phyloP scores from a whole-genome alignment of 2,329 filamentous ascomycete species.

The Neofusicoccum ribis region DNA sequence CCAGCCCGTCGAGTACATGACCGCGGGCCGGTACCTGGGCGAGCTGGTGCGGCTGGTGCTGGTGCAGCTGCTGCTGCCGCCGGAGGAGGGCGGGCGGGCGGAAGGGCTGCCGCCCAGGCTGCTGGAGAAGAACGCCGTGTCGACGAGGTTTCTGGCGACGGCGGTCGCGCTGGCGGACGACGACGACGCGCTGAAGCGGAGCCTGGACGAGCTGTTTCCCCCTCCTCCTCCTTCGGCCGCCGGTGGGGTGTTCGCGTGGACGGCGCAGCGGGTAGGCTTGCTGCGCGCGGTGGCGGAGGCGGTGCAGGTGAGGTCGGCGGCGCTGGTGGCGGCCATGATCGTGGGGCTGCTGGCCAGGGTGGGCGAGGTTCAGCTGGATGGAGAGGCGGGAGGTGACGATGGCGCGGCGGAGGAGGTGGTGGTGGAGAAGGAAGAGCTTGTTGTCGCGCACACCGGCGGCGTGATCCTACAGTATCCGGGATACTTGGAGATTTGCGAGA shows the following conservation, averaged over 20 bases:
- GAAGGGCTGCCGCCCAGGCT: constrained; percentile 55
- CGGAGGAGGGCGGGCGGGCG: constrained; percentile 10
- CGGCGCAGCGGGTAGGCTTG: constrained; percentile 56
- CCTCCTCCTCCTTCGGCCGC: constrained; percentile 41
- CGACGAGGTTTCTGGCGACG: constrained; percentile 72
- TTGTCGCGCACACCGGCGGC: constrained; percentile 77
- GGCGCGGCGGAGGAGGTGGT: neutral
- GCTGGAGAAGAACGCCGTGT: constrained; percentile 61
- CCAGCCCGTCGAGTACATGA: constrained; percentile 84
- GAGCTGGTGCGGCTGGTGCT: constrained; percentile 73
- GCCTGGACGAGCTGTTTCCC: constrained; percentile 23
- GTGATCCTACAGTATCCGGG: constrained; percentile 79
- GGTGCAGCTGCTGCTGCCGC: constrained; percentile 61
- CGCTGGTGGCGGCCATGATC: constrained; percentile 71
- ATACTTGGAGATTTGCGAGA: constrained; percentile 69
- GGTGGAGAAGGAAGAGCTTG: constrained; percentile 62
- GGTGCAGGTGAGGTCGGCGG: constrained; percentile 71
- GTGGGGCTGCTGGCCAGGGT: constrained; percentile 69
- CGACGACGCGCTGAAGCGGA: neutral
- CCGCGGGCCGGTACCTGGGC: constrained; percentile 73
- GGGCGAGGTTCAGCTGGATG: constrained; percentile 58
- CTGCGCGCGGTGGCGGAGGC: constrained; percentile 68
- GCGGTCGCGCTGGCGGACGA: constrained; percentile 53
- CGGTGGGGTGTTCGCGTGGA: constrained; percentile 59
- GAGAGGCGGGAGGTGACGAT: constrained; percentile 13